Evolutionary conservation across 257 asterid genomes (phyloP), one percentile per base, ranked within the genome.

Genomic region (Primulina tabacum): DNA sequence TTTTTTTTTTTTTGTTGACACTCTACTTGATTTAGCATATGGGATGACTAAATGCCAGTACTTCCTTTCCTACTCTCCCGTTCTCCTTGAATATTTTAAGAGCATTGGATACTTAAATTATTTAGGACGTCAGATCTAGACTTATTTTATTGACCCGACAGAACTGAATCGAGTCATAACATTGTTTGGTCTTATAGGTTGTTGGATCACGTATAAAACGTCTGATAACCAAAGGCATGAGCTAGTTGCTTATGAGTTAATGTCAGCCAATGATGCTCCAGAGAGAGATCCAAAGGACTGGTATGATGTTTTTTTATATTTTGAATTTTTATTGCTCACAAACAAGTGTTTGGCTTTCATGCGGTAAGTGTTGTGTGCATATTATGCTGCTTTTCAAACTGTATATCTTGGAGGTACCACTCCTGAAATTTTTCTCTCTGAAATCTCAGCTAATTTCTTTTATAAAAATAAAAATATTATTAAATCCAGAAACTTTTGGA

Each of bases 211-310:
- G 53, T 93, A 87, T 75, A 87, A 90, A 81, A 79, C 73, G 32
- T 70, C 65, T 33, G 90, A 84, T 29, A 73, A 84, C 77, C 84
- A 28, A 79, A 82, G 72, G 88, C 83, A 80, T 29, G 90, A 86
- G 70, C 82, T 93, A 69, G 87, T 83, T 77, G 63, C 95, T 7
- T 93, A 93, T 79, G 98, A 93, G 71, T 70, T 93, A 64, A 93
- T 93, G 98, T 93, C 98, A 33, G 92, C 98, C 69, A 90, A 90
- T 78, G 97, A 89, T 81, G 95, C 94, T 71, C 94, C 95, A 17
- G 98, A 93, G 79, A 84, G 96, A 76, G 98, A 93, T 86, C 98
- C 98, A 65, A 85, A 62, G 83, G 96, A 92, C 84, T 92, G 98
- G 98, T 92, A 84, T 71, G 82, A 37, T 47, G 38, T 79, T 75